Percentiles rank a stretch among this genome's conserved stretches.
phyloP scores from a whole-genome alignment of 768 basidiomycete species.

The Amanita pseudoporphyria region DNA sequence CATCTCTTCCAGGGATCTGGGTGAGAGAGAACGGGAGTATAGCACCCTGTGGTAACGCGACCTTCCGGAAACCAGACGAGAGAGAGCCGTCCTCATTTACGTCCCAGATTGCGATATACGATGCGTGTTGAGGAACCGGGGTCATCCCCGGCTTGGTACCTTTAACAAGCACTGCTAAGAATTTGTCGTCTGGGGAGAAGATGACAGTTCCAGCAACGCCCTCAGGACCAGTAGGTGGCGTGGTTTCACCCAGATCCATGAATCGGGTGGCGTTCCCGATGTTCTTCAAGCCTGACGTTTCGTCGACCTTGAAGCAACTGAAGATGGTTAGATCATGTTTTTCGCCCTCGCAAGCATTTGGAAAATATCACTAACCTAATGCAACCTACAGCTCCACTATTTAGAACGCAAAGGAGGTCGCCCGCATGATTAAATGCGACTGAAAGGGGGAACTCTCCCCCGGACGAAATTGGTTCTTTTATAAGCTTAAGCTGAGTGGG shows the following conservation, averaged over 20 bases:
- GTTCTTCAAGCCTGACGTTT: constrained; percentile 27
- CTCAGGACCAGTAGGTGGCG: constrained; percentile 37
- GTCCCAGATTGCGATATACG: constrained; percentile 47
- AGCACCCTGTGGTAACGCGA: constrained; percentile 31
- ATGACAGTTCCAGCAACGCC: constrained; percentile 34
- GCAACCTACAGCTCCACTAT: constrained; percentile 33
- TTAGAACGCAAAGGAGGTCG: constrained; percentile 34
- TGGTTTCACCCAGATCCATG: constrained; percentile 38
- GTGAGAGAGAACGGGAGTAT: constrained; percentile 42
- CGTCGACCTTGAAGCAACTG: constrained; percentile 31
- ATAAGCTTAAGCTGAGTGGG: too few species aligned
- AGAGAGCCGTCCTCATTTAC: too few species aligned
- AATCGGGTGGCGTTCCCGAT: constrained; percentile 32
- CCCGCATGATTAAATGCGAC: too few species aligned
- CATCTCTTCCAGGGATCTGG: constrained; percentile 28
- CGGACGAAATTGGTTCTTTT: too few species aligned
- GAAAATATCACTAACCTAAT: constrained; percentile 28
- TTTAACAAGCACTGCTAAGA: constrained; percentile 40
- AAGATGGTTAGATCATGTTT: constrained; percentile 14
- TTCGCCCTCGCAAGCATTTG: background rate
- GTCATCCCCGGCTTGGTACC: constrained; percentile 32
- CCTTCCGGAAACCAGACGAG: constrained; percentile 34
- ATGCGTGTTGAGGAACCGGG: constrained; percentile 22
- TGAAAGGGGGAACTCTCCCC: too few species aligned
- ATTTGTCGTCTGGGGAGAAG: constrained; percentile 34